Evolutionary conservation across 2,329 filamentous ascomycete species (phyloP).

Genomic region (Trichophaea hybrida): DNA sequence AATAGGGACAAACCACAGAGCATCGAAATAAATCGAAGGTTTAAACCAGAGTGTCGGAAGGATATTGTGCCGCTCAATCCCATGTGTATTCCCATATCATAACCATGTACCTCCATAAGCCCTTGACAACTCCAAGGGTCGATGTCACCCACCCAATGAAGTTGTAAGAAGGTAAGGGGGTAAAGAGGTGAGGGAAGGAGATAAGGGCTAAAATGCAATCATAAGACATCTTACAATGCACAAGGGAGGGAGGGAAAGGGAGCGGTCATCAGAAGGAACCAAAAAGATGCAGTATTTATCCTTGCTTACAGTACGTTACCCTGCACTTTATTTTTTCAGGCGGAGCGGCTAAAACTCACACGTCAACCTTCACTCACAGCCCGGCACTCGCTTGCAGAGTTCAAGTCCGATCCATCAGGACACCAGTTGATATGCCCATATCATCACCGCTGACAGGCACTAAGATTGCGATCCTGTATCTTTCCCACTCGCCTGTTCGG

Average conservation of each 20-base stretch:
- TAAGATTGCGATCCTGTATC: too few species aligned
- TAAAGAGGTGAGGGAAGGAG: not conserved
- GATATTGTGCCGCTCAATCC: not conserved
- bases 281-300: not conserved
- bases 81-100: not conserved
- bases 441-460: too few species aligned
- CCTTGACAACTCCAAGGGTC: not conserved
- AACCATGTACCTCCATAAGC: not conserved
- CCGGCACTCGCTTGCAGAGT: too few species aligned
- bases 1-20: conserved; percentile 22
- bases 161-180: not conserved
- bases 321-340: not conserved
- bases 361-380: too few species aligned
- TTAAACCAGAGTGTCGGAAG: conserved; percentile 24
- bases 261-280: not conserved
- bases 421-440: too few species aligned
- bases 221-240: not conserved
- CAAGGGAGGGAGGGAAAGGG: not conserved
- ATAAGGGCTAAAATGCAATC: not conserved
- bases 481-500: too few species aligned
- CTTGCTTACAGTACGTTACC: not conserved
- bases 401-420: too few species aligned
- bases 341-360: not conserved
- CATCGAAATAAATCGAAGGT: conserved; percentile 6
- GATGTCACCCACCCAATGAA: conserved; percentile 2